phyloP scores from a whole-genome alignment of 1,284 basidiomycete species.

The Erythrobasidium hasegawianum region DNA sequence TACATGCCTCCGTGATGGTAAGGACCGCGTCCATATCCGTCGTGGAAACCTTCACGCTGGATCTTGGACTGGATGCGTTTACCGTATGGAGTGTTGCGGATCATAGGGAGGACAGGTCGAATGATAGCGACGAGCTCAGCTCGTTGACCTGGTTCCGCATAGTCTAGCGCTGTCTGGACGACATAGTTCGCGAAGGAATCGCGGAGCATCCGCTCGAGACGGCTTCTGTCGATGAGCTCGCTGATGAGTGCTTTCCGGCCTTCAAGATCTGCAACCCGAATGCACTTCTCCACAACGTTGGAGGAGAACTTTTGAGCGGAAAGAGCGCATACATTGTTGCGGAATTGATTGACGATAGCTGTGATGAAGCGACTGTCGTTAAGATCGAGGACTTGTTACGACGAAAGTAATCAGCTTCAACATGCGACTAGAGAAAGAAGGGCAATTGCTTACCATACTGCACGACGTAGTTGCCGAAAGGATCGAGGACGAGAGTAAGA shows the following conservation, averaged over 20 bases:
- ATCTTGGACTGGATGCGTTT: slow-evolving; percentile 97
- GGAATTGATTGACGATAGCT: slow-evolving; percentile 93
- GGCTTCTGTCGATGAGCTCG: slow-evolving; percentile 88
- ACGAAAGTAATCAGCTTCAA: slow-evolving; percentile 54
- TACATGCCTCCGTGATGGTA: slow-evolving; percentile 32
- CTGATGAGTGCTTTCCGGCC: slow-evolving; percentile 93
- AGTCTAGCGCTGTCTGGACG: slow-evolving; percentile 82
- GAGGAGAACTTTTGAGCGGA: slow-evolving; percentile 99
- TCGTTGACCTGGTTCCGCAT: slow-evolving; percentile 84
- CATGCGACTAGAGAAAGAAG: slow-evolving; percentile 1
- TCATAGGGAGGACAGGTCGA: slow-evolving; percentile 65
- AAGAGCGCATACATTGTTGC: slow-evolving; percentile 93
- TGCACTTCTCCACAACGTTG: slow-evolving; percentile 75
- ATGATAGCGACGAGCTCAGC: slow-evolving; percentile 79
- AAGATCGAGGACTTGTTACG: slow-evolving; percentile 94
- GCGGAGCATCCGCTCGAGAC: slow-evolving; percentile 89
- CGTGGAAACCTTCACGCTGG: slow-evolving; percentile 52
- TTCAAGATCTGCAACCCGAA: slow-evolving; percentile 92
- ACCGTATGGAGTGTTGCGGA: slow-evolving; percentile 94
- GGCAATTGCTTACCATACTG: slow-evolving; percentile 40
- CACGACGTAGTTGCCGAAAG: slow-evolving; percentile 59
- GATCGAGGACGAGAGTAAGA: slow-evolving; percentile 95
- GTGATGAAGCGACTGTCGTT: slow-evolving; percentile 98
- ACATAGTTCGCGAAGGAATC: slow-evolving; percentile 59
- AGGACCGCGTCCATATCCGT: slow-evolving; percentile 34